Conservation (phyloP, 345 rosid genomes). For the Carallia pectinifolia region DNA sequence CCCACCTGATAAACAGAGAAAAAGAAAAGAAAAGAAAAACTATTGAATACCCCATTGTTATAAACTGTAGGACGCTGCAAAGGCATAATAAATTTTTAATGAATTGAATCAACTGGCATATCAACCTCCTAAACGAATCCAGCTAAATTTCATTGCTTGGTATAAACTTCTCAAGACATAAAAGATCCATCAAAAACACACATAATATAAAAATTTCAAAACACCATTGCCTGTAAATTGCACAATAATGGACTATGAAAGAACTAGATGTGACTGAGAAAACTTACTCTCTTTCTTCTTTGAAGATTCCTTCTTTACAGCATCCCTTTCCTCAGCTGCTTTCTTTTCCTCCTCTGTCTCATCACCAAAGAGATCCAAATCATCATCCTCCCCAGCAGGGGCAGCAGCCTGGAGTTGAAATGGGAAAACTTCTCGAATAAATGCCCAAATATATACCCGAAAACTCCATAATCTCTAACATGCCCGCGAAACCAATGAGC, state of each 20-base stretch:
- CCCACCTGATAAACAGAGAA: slow-evolving; percentile 52
- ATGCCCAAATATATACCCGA: background rate
- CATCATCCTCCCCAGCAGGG: slow-evolving; percentile 69
- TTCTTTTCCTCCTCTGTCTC: slow-evolving; percentile 97
- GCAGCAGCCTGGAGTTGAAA: slow-evolving; percentile 38
- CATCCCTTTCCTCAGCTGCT: slow-evolving; percentile 88
- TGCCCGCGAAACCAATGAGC: too few relatives aligned
- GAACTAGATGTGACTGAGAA: background rate
- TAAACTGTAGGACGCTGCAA: too few relatives aligned
- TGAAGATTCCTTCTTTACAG: slow-evolving; percentile 57
- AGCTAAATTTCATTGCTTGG: too few relatives aligned
- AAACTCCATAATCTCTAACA: too few relatives aligned
- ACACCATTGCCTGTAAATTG: background rate
- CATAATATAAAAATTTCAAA: background rate
- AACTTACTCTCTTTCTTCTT: slow-evolving; percentile 77
- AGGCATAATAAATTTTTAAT: too few relatives aligned
- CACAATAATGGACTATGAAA: background rate
- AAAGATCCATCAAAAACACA: background rate
- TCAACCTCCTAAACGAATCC: too few relatives aligned
- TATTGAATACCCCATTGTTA: background rate
- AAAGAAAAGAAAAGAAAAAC: background rate
- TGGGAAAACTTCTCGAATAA: background rate
- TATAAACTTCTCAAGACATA: too few relatives aligned
- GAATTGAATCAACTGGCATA: too few relatives aligned
- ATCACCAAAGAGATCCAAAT: slow-evolving; percentile 90